Conservation (phyloP, 768 basidiomycete genomes). For the Cystobasidiopsis lactophilus region DNA sequence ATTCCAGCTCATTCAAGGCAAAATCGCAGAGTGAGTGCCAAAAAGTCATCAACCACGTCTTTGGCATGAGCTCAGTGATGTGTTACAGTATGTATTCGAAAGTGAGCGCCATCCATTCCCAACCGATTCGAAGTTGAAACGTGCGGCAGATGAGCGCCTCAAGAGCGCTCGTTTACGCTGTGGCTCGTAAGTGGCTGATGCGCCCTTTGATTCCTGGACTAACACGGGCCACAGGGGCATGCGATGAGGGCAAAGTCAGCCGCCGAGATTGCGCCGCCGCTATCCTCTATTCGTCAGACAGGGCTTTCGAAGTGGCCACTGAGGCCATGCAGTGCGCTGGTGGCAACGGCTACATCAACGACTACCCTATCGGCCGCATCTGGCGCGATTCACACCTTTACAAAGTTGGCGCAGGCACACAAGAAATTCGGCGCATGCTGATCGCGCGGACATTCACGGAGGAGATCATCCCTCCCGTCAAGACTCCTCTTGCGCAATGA, state of each 20-base stretch:
- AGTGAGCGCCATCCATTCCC: no score
- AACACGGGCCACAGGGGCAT: no score
- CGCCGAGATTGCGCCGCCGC: slow-evolving; percentile 80
- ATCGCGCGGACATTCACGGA: background rate
- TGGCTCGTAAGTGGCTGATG: no score
- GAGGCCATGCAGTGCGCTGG: slow-evolving; percentile 24
- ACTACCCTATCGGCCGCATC: slow-evolving; percentile 73
- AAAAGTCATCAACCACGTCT: no score
- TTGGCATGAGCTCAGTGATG: no score
- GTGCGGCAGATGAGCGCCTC: slow-evolving; percentile 65
- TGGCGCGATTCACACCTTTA: slow-evolving; percentile 72
- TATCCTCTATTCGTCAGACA: slow-evolving; percentile 79
- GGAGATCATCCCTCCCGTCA: no score
- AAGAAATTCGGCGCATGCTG: slow-evolving; percentile 81
- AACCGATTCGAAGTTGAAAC: no score
- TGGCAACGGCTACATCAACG: slow-evolving; percentile 90
- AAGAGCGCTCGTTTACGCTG: slow-evolving; percentile 76
- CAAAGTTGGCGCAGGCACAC: slow-evolving; percentile 88
- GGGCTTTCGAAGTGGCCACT: slow-evolving; percentile 65
- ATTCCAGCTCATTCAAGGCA: slow-evolving; percentile 92
- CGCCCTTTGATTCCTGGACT: no score
- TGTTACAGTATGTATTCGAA: slow-evolving; percentile 33
- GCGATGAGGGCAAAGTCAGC: slow-evolving; percentile 21
- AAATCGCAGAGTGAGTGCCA: slow-evolving; percentile 19
- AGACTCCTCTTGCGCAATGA: no score